Evolutionary conservation across 179 eudicot species (phyloP), one percentile per base, ranked within the genome.

Genomic region (Corrigiola litoralis): DNA sequence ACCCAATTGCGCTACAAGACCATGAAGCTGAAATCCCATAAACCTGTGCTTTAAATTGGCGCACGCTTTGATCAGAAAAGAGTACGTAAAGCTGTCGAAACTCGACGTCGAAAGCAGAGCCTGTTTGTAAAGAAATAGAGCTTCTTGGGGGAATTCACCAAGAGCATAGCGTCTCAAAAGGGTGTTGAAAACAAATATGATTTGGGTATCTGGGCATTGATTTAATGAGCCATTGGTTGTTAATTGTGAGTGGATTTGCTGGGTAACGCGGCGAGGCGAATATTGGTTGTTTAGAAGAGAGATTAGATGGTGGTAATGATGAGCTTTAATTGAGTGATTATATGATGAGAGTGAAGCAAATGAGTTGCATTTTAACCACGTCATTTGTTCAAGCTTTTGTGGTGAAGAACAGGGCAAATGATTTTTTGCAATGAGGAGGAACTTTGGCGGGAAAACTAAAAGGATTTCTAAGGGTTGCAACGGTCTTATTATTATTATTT

Each of bases 51-150:
- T 42, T 57, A 65, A 63, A 37, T 79, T 77, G 10, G 76, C 79
- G n/a, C 79, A 81, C 1, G 88, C 77, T 79, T 82, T 89, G 36
- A 82, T 70, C 36, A 89, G 81, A 66, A 79, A 89, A 23, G 81
- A 84, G 74, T 81, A 84, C 3, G 90, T 77, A 62, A 81, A 89
- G 65, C 88, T 81, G 44, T 87, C 82, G 52, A 84, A 81, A 37
- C 40, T 13, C 16, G 41, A 65, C 1, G 45, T 63, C 42, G n/a
- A 29, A 37, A 0, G 63, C 37, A 42, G 73, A 59, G 81, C 66
- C 52, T 84, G 81, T 58, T 75, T 87, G 77, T 69, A 84, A 27
- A 89, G 73, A 5, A 41, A 62, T 44, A 87, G 0, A 23, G 94
- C 83, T 74, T 79, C 79, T 29, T 74, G 60, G 0, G 94, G 88